These are phyloP conservation scores for Kazachstania kunashirensis DNA, from an alignment of 805 yeast genomes.

Conservation along the genomic window DNA sequence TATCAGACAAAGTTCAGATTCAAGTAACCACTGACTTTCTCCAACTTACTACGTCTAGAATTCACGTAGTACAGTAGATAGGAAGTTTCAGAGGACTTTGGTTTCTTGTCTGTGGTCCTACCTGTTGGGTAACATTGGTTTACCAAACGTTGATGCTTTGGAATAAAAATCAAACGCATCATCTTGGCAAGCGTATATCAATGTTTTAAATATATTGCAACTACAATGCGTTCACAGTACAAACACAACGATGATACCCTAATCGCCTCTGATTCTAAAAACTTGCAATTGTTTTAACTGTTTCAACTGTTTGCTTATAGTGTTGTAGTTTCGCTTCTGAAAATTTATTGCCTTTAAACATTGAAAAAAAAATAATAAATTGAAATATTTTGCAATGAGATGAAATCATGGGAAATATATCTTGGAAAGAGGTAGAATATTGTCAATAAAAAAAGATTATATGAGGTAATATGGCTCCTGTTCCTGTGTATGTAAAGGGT, in stretches of 20 bases:
- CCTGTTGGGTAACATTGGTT: constrained; percentile 93
- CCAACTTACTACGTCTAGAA: constrained; percentile 78
- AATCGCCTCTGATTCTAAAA: too few species aligned
- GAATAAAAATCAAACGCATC: constrained; percentile 35
- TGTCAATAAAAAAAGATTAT: too few species aligned
- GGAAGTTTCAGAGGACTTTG: constrained; percentile 85
- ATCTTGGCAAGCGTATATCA: background rate
- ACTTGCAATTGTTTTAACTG: too few species aligned
- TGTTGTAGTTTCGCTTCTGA: too few species aligned
- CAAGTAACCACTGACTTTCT: constrained; percentile 69
- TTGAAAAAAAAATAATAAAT: too few species aligned
- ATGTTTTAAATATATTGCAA: too few species aligned
- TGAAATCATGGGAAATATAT: too few species aligned
- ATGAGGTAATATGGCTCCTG: constrained; percentile 35
- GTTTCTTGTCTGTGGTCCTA: constrained; percentile 73
- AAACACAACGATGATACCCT: too few species aligned
- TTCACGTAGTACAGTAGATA: constrained; percentile 84
- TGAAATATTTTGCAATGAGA: too few species aligned
- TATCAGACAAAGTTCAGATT: constrained; percentile 52
- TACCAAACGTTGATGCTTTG: constrained; percentile 85
- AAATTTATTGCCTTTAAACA: too few species aligned
- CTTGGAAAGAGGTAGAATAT: background rate
- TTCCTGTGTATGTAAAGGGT: constrained; percentile 70
- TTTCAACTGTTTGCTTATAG: too few species aligned
- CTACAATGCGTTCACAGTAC: too few species aligned